phyloP scores from a whole-genome alignment of 768 basidiomycete genomes.

The Suillus placidus region DNA sequence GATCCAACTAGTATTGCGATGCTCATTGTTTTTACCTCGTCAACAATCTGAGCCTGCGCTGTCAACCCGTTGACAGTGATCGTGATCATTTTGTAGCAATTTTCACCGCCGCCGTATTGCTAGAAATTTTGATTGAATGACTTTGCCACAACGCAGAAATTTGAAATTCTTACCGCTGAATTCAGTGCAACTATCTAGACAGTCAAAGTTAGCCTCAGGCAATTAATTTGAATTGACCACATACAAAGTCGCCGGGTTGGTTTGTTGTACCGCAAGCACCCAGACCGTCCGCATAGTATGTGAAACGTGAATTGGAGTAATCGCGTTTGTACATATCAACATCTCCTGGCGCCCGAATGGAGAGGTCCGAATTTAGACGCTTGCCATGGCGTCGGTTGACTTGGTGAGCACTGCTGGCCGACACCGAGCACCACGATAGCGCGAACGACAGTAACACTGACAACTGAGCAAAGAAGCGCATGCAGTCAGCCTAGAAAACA shows the following conservation, averaged over 20 bases:
- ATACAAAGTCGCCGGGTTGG: conserved; percentile 37
- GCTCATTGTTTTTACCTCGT: conserved; percentile 47
- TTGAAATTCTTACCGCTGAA: conserved; percentile 22
- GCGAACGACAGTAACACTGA: conserved; percentile 22
- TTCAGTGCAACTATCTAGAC: conserved; percentile 56
- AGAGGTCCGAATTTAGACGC: conserved; percentile 23
- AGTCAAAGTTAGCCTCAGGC: conserved; percentile 1
- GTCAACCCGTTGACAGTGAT: conserved; percentile 64
- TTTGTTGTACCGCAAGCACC: conserved; percentile 44
- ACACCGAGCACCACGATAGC: conserved; percentile 21
- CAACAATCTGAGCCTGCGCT: conserved; percentile 58
- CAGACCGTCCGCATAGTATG: conserved; percentile 45
- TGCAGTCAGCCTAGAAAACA: conserved; percentile 15
- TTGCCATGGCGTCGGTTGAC: conserved; percentile 26
- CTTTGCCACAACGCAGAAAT: background rate
- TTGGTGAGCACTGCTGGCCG: conserved; percentile 25
- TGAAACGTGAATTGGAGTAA: conserved; percentile 30
- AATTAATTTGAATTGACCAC: conserved; percentile 12
- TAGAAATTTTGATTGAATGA: conserved; percentile 25
- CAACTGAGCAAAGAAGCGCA: conserved; percentile 28
- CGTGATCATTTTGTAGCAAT: conserved; percentile 65
- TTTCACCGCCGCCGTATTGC: conserved; percentile 56
- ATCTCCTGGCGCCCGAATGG: conserved; percentile 29
- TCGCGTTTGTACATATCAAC: conserved; percentile 24
- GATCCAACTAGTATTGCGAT: background rate